Conservation (phyloP, 164 flowering plant species). For the Nelumbo lutea region DNA sequence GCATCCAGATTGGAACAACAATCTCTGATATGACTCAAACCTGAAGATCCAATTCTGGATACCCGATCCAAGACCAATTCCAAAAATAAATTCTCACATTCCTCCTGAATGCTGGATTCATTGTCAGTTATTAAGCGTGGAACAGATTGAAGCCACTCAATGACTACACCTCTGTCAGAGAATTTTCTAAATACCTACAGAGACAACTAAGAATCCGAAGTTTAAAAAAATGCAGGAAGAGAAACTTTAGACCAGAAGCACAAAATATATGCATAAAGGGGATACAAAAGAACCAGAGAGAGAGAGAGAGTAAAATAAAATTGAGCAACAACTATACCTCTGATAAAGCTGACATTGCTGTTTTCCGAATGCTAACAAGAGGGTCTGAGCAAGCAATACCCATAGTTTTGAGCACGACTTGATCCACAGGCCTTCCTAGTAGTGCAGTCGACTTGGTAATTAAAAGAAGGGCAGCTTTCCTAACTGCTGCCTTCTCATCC, state of each 20-base stretch:
- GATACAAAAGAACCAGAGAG: background rate
- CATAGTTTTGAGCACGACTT: constrained; percentile 56
- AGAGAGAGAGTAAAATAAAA: background rate
- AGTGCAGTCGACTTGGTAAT: constrained; percentile 58
- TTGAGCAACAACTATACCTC: constrained; percentile 47
- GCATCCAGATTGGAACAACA: constrained; percentile 10
- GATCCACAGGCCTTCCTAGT: constrained; percentile 54
- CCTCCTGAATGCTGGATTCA: constrained; percentile 91
- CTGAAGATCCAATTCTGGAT: constrained; percentile 40
- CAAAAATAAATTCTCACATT: constrained; percentile 74
- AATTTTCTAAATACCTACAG: constrained; percentile 70
- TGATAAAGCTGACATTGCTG: constrained; percentile 81
- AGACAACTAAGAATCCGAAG: constrained; percentile 4
- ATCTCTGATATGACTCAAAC: constrained; percentile 5
- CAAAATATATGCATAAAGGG: background rate
- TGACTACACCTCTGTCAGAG: constrained; percentile 45
- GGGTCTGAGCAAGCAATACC: constrained; percentile 93
- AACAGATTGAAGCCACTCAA: constrained; percentile 91
- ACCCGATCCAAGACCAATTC: constrained; percentile 80
- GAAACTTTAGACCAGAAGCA: background rate
- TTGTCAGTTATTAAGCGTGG: constrained; percentile 79
- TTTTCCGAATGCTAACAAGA: constrained; percentile 93
- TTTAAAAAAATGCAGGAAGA: constrained; percentile 3
- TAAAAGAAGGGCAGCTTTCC: constrained; percentile 78
- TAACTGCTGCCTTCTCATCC: constrained; percentile 95